These are phyloP conservation scores for Chlorophyllum brunneum DNA, from an alignment of 768 basidiomycete genomes.

Conservation along the genomic window DNA sequence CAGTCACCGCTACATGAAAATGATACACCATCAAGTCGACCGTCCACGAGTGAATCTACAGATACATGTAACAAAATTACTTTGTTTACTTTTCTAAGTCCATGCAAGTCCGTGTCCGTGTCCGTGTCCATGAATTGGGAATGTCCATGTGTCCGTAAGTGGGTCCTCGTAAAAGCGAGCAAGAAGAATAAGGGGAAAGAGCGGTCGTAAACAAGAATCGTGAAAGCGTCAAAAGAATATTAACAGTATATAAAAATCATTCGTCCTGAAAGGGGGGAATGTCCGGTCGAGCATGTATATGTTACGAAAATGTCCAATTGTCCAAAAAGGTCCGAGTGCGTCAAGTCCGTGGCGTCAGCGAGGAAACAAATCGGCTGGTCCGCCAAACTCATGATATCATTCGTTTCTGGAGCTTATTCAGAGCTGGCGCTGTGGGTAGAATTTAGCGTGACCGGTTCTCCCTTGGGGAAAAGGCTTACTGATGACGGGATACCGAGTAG, in stretches of 20 bases:
- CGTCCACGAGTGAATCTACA: constrained; percentile 12
- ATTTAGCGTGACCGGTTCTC: not conserved
- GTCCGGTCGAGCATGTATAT: not conserved
- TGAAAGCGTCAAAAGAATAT: constrained; percentile 12
- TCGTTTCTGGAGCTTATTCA: constrained; percentile 40
- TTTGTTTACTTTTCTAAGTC: constrained; percentile 12
- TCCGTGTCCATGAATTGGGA: constrained; percentile 1
- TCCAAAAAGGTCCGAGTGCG: constrained; percentile 6
- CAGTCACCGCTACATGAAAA: constrained; percentile 3
- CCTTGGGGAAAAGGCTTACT: constrained; percentile 23
- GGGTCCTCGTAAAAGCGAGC: constrained; percentile 3
- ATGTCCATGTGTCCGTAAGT: constrained; percentile 1
- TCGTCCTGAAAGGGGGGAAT: not conserved
- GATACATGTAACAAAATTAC: constrained; percentile 13
- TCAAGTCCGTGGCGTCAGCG: constrained; percentile 17
- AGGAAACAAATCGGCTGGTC: constrained; percentile 13
- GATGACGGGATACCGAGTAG: constrained; percentile 57
- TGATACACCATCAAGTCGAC: constrained; percentile 12
- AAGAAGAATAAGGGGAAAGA: constrained; percentile 3
- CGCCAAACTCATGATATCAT: constrained; percentile 24
- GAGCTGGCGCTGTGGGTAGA: constrained; percentile 28
- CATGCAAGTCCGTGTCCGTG: constrained; percentile 9
- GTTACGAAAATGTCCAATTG: constrained; percentile 10
- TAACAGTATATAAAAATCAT: not conserved
- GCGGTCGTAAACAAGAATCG: constrained; percentile 2